Base-by-base conservation (phyloP, 352 stramenopile species). In the Bremia lactucae region DNA sequence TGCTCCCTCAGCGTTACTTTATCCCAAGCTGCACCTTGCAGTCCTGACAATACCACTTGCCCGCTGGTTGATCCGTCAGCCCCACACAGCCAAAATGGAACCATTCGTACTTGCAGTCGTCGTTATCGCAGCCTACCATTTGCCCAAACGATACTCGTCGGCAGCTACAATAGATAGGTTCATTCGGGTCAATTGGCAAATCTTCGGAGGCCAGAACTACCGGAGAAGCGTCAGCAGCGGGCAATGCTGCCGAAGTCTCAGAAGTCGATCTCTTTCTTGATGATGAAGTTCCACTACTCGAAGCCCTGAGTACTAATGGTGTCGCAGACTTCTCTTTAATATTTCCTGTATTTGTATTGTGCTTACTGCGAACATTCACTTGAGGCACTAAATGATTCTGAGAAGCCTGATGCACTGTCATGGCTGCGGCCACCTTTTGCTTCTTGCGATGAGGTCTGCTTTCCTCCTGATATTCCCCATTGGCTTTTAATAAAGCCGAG, bases 31-130 rank as follows among this genome's bases (percentile, higher is more conserved):
- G 55, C 25, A 24, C 42, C 53, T 85, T 83, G 60, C 79, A 92
- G 62, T 87, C 74, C 14, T 69, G 66, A 50, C 79, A 92, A 56
- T 88, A 92, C 79, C 79, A 92, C 25, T 76, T 84, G 48, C 76
- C 79, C 1, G 69, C 59, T 14, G 79, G 79, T 50, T 92, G 79
- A 31, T 92, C 76, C 24, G 72, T 84, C 39, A 95, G 69, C 6
- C 80, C 79, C 11, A 95, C 83, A 50, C 83, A 95, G 49, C 83
- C 66, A 44, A 95, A 94, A 58, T 95, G 83, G 56, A 94, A 95
- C 83, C 83, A 95, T 55, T 95, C 83, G 64, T 91, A 94, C 62
- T 94, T 89, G 76, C 85, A 96, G 56, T 90, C 82, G 56, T 92
- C 79, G 43, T 96, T 94, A 60, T 96, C 85, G 47, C 85, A 96